Evolutionary conservation across 257 asterid genomes (phyloP), one percentile per base, ranked within the genome.

Genomic region (Parsonsia alboflavescens): DNA sequence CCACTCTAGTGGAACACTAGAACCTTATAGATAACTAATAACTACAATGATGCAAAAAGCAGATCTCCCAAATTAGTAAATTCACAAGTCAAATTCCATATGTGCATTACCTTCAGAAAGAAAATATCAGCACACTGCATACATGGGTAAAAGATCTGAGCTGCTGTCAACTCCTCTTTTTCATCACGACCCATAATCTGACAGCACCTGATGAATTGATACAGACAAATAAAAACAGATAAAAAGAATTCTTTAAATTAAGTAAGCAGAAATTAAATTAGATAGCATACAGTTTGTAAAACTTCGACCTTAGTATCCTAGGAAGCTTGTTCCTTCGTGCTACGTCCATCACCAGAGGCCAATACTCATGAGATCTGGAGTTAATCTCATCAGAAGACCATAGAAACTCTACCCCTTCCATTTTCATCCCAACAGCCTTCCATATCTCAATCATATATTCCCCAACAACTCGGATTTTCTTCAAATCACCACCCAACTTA

Each of bases 121-220:
- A 92, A 92, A 67, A 92, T 79, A 76, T 92, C 97, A 64, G 98
- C 98, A 77, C 98, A 93, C 10, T 93, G 98, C 98, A 93, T 93
- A 85, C 98, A 93, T 0, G 96, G 96, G 75, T 93, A 93, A 78
- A 93, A 86, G 74, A 93, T 89, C 79, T 93, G 98, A 13, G 96
- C 97, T 0, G 95, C 96, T 0, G 96, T 79, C 59, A 93, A 77
- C 71, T 90, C 22, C 57, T 93, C 98, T 82, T 88, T 88, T 64
- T 90, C 96, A 1, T 90, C 77, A 69, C 97, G 98, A 24, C 98
- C 98, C 98, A 93, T 93, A 73, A 93, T 90, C 79, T 89, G 94
- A 74, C 91, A 83, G 82, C 98, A 93, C 83, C 98, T 93, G 73
- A 33, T 15, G 39, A 54, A 48, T 59, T 39, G 11, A 17, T 15